Evolutionary conservation across 306 rosid genomes (phyloP).

Genomic region (Prunus kanzakura): DNA sequence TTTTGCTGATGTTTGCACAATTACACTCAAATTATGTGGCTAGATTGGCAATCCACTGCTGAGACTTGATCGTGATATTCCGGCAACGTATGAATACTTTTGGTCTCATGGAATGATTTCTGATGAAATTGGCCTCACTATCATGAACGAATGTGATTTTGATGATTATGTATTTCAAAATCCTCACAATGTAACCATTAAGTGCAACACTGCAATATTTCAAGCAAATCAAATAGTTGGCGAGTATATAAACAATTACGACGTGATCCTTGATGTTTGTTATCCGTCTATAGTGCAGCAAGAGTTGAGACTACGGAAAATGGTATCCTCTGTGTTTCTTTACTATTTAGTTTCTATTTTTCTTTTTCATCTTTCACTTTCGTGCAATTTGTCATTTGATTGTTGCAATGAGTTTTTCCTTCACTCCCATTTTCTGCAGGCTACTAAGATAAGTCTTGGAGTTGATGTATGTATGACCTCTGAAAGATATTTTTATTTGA

Average conservation of each 20-base stretch:
- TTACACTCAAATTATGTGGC: slow-evolving; percentile 4
- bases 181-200: slow-evolving; percentile 51
- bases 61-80: slow-evolving; percentile 59
- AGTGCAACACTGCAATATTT: slow-evolving; percentile 50
- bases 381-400: not conserved
- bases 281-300: slow-evolving; percentile 83
- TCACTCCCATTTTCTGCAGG: slow-evolving; percentile 40
- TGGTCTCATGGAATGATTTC: slow-evolving; percentile 99
- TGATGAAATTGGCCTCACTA: slow-evolving; percentile 68
- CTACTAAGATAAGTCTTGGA: slow-evolving; percentile 68
- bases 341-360: not conserved
- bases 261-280: slow-evolving; percentile 83
- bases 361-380: not conserved
- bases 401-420: not conserved
- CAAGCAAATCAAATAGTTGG: slow-evolving; percentile 57
- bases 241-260: slow-evolving; percentile 56
- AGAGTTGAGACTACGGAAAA: slow-evolving; percentile 63
- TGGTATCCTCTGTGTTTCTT: slow-evolving; percentile 37
- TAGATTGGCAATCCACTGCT: slow-evolving; percentile 95
- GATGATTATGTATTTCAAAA: slow-evolving; percentile 41
- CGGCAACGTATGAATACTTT: slow-evolving; percentile 70
- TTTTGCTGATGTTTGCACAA: slow-evolving; percentile 1
- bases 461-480: slow-evolving; percentile 74
- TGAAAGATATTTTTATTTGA: slow-evolving; percentile 63
- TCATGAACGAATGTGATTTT: slow-evolving; percentile 67